Conservation (phyloP, 257 asterid species). For the Jacaranda copaia region DNA sequence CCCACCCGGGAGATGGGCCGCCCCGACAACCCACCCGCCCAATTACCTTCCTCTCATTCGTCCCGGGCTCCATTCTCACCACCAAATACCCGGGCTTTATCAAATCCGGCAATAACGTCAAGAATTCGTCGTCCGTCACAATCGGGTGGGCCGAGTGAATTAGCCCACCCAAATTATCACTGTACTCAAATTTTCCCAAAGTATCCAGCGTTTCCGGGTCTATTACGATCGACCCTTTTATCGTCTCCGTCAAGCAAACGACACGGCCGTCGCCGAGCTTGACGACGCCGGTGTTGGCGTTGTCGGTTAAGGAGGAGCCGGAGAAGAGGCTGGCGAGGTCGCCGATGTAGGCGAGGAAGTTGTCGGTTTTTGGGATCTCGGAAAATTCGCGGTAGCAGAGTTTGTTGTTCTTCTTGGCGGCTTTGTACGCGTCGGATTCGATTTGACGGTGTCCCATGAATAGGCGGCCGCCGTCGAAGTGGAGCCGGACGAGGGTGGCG, state of each 20-base stretch:
- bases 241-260: conserved; percentile 88
- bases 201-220: conserved; percentile 81
- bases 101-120: conserved; percentile 81
- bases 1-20: conserved; percentile 94
- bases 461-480: conserved; percentile 63
- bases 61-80: conserved; percentile 79
- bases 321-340: conserved; percentile 85
- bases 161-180: conserved; percentile 73
- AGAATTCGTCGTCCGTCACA: conserved; percentile 71
- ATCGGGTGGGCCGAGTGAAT: conserved; percentile 97
- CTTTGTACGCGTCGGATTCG: conserved; percentile 87
- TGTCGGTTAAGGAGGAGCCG: conserved; percentile 91
- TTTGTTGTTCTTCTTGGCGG: conserved; percentile 73
- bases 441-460: conserved; percentile 90
- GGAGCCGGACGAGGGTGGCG: conserved; percentile 91
- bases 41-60: conserved; percentile 75
- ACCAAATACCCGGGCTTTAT: conserved; percentile 79
- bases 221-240: conserved; percentile 77
- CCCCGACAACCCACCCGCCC: conserved; percentile 89
- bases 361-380: conserved; percentile 79
- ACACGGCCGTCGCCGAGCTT: conserved; percentile 88
- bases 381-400: conserved; percentile 91
- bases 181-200: conserved; percentile 64
- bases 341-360: conserved; percentile 73
- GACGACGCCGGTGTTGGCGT: conserved; percentile 94